Conservation (phyloP, 495 filamentous ascomycete genomes). For the Penicillium riverlandense region DNA sequence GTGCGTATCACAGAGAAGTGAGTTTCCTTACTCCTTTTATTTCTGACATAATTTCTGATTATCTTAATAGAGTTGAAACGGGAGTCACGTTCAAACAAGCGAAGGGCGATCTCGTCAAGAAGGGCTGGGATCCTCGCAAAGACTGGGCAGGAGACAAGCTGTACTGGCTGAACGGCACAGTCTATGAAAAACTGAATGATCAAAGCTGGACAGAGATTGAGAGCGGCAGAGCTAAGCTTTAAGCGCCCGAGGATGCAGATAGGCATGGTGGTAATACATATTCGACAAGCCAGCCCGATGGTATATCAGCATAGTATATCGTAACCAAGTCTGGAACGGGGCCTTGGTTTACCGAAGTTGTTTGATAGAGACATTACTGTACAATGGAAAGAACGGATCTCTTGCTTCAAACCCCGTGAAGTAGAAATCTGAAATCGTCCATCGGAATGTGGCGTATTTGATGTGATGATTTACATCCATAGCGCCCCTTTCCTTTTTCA, state of each 20-base stretch:
- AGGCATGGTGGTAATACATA: conserved; percentile 13
- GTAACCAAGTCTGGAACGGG: neutral
- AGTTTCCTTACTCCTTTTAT: conserved; percentile 5
- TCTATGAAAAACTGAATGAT: conserved; percentile 33
- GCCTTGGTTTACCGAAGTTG: too few relatives aligned
- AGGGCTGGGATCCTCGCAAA: conserved; percentile 34
- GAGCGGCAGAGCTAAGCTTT: conserved; percentile 39
- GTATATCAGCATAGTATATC: conserved; percentile 29
- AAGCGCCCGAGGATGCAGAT: conserved; percentile 1
- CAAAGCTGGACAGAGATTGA: conserved; percentile 39
- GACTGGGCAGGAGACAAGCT: conserved; percentile 33
- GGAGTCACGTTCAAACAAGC: conserved; percentile 48
- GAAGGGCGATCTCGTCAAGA: conserved; percentile 40
- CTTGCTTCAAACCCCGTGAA: too few relatives aligned
- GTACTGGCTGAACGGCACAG: conserved; percentile 40
- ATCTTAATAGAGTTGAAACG: conserved; percentile 31
- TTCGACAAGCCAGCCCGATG: conserved; percentile 22
- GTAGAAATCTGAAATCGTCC: too few relatives aligned
- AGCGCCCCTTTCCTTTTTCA: too few relatives aligned
- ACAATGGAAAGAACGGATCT: too few relatives aligned
- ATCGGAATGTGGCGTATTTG: too few relatives aligned
- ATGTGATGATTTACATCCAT: too few relatives aligned
- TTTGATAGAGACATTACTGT: too few relatives aligned
- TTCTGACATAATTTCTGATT: too few relatives aligned
- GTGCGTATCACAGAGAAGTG: conserved; percentile 45